Evolutionary conservation across 1,284 basidiomycete species (phyloP), one percentile per base, ranked within the genome.

Genomic region (Psilocybe mexicana): DNA sequence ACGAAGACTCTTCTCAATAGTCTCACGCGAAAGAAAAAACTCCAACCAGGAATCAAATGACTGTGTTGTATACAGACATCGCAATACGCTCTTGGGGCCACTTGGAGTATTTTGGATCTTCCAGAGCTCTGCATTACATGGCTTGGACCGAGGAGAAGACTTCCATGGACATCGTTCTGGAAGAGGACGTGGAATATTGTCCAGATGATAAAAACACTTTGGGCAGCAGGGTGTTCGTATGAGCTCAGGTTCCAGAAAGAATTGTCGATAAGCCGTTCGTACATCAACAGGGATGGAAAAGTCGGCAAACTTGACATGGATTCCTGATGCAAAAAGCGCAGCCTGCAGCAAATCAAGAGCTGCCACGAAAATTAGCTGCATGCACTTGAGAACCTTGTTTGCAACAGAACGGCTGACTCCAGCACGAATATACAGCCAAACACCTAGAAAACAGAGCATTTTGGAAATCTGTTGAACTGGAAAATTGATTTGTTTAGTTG

Each of bases 1-100:
- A 23, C 68, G 54, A 53, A 72, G 54, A 6, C 47, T 43, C 30
- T 68, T 63, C 36, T 69, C 68, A 58, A 73, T 70, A 24, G 49
- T 55, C 35, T 64, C 65, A 23, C 65, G 61, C 11, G 67, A 66
- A 4, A 73, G 65, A 54, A 74, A 69, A 45, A 56, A 70, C 49
- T 67, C 30, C 11, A 72, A 67, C 72, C 73, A 74, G 11, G 68
- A 64, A 49, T 69, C 61, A 57, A 73, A 68, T 28, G 61, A 61
- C 47, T 72, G 70, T 6, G 66, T 69, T 45, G 58, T 64, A 54
- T 70, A 74, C 1, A 68, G 57, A 10, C 64, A 59, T 18, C 52
- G 49, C n/a, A 71, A 70, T 40, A 72, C 62, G 30, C 38, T 36
- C 26, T 63, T 65, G 0, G 57, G 45, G 11, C 67, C 69, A 55